phyloP scores from a whole-genome alignment of 495 filamentous ascomycete species.

The Penicillium herquei region DNA sequence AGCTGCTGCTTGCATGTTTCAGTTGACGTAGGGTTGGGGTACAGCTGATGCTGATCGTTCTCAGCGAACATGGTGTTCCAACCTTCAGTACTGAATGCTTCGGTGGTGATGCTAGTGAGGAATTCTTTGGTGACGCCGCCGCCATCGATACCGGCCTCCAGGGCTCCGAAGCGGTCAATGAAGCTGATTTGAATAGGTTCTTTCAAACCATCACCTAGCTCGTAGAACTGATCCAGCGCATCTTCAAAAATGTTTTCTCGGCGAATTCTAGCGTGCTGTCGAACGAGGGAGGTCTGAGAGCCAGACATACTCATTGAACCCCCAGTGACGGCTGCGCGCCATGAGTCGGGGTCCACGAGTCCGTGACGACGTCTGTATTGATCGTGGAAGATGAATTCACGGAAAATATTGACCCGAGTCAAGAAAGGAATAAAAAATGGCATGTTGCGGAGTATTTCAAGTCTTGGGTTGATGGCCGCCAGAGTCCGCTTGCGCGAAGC shows the following conservation, averaged over 20 bases:
- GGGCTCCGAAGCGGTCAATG: slow-evolving; percentile 81
- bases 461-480: slow-evolving; percentile 73
- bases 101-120: slow-evolving; percentile 80
- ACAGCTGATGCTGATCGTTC: slow-evolving; percentile 86
- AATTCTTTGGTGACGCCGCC: slow-evolving; percentile 99
- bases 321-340: slow-evolving; percentile 64
- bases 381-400: slow-evolving; percentile 84
- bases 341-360: slow-evolving; percentile 71
- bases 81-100: slow-evolving; percentile 70
- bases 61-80: slow-evolving; percentile 66
- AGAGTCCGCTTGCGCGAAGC: slow-evolving; percentile 64
- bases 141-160: slow-evolving; percentile 93
- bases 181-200: slow-evolving; percentile 98
- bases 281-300: slow-evolving; percentile 53
- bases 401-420: slow-evolving; percentile 89
- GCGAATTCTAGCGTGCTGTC: slow-evolving; percentile 78
- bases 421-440: slow-evolving; percentile 95
- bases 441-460: slow-evolving; percentile 93
- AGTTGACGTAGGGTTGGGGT: slow-evolving; percentile 79
- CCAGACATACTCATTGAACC: slow-evolving; percentile 37
- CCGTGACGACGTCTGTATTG: slow-evolving; percentile 75
- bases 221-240: slow-evolving; percentile 81
- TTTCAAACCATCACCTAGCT: slow-evolving; percentile 78
- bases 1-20: slow-evolving; percentile 68
- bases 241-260: slow-evolving; percentile 82